Base-by-base conservation (phyloP, 1,139 yeast species). In the Kurtzmaniella natalensis region DNA sequence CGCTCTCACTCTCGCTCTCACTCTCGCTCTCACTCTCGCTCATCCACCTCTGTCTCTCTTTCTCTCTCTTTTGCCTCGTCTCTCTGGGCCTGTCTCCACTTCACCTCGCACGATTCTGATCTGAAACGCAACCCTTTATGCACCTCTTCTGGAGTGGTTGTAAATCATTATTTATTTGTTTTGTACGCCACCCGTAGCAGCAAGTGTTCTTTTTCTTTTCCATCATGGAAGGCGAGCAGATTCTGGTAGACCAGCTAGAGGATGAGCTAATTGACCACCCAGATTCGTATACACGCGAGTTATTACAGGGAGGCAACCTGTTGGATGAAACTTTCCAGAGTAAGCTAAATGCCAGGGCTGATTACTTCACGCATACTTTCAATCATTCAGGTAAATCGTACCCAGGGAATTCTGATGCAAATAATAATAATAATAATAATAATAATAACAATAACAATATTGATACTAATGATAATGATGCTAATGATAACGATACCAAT, bases 181-280 rank as follows among this genome's bases (percentile, higher is more conserved):
- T n/a, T n/a, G n/a, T n/a, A n/a, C n/a, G n/a, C n/a, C n/a, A n/a
- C n/a, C n/a, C n/a, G n/a, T n/a, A n/a, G n/a, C n/a, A n/a, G n/a
- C n/a, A n/a, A n/a, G n/a, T n/a, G n/a, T n/a, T n/a, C n/a, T n/a
- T n/a, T n/a, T n/a, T n/a, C 15, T 24, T 10, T 18, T 18, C 25
- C 22, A 35, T 27, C 25, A 59, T 61, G 66, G 61, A 59, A 44
- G 60, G 63, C 31, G 68, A 63, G 34, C 54, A 50, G 32, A 56
- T 57, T 20, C 69, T 64, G 65, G 64, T 69, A 11, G 76, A 70
- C 43, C 55, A 58, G 40, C 50, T 70, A 13, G 76, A 70, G 42
- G 75, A 69, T 42, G 69, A 63, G 50, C 54, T 70, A 39, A 69
- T 70, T 8, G 75, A 69, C 42, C 67, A 69, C 44, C 72, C 73